phyloP scores from a whole-genome alignment of 2,329 filamentous ascomycete genomes.

The Tolypocladium guangdongense region DNA sequence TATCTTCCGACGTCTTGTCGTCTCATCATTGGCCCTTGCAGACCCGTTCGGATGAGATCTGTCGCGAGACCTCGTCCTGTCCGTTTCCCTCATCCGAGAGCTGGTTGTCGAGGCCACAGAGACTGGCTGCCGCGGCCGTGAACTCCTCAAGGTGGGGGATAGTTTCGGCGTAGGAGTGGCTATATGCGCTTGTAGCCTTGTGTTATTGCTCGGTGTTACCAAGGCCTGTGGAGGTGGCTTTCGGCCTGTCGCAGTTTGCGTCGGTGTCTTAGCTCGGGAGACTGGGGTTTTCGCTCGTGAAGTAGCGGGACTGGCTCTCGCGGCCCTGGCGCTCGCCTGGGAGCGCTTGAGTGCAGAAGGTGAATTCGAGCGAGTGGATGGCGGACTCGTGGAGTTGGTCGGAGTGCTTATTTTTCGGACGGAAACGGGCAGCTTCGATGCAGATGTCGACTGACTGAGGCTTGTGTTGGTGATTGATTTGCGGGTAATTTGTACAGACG shows the following conservation, averaged over 20 bases:
- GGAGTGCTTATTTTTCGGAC: constrained; percentile 33
- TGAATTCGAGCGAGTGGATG: constrained; percentile 46
- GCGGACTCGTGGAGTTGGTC: constrained; percentile 34
- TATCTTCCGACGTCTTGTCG: constrained; percentile 38
- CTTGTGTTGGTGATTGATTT: constrained; percentile 19
- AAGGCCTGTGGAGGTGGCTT: constrained; percentile 30
- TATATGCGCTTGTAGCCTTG: constrained; percentile 63
- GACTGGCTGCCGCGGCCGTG: constrained; percentile 68
- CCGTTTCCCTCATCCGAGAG: constrained; percentile 54
- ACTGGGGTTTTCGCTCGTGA: constrained; percentile 29
- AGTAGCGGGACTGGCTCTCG: constrained; percentile 24
- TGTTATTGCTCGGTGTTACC: constrained; percentile 39
- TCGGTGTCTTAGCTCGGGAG: constrained; percentile 33
- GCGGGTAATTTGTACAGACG: constrained; percentile 17
- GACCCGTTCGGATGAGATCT: constrained; percentile 17
- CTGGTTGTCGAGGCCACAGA: constrained; percentile 63
- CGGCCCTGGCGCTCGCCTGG: constrained; percentile 28
- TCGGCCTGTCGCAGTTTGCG: constrained; percentile 20
- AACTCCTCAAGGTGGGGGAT: constrained; percentile 72
- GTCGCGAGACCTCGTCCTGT: constrained; percentile 39
- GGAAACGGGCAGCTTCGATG: constrained; percentile 36
- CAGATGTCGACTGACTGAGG: constrained; percentile 14
- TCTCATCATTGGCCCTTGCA: constrained; percentile 25
- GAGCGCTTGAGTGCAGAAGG: constrained; percentile 35
- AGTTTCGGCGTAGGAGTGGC: constrained; percentile 58